Evolutionary conservation across 192 early-diverging fungal genomes (phyloP).

Genomic region (Podila minutissima): DNA sequence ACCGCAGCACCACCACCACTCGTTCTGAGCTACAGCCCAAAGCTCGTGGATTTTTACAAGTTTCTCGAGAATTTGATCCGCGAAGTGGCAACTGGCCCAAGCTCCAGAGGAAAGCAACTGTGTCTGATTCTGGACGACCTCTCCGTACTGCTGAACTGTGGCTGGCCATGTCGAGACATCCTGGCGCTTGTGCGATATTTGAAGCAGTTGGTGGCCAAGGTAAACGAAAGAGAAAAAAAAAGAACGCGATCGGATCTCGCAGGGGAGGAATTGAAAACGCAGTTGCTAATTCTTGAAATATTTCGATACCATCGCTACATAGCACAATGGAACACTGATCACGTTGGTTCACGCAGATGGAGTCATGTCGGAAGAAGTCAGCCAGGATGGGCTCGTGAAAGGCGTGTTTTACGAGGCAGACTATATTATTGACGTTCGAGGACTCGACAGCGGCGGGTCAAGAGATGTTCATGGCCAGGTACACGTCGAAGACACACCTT

Average conservation of each 20-base stretch:
- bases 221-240: not conserved
- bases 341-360: conserved; percentile 64
- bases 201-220: conserved; percentile 52
- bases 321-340: conserved; percentile 61
- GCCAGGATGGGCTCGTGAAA: conserved; percentile 60
- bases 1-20: conserved; percentile 19
- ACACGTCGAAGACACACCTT: not conserved
- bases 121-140: conserved; percentile 64
- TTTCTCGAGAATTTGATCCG: conserved; percentile 52
- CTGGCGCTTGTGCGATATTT: conserved; percentile 56
- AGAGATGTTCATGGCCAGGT: conserved; percentile 68
- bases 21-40: conserved; percentile 40
- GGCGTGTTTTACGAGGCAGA: conserved; percentile 58
- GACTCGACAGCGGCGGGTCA: conserved; percentile 61
- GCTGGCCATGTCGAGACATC: conserved; percentile 51
- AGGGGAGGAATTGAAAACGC: too few species aligned
- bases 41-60: conserved; percentile 27
- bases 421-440: conserved; percentile 58
- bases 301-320: not conserved
- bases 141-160: conserved; percentile 57
- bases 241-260: not conserved
- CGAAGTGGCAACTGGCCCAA: conserved; percentile 17
- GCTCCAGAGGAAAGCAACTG: conserved; percentile 35
- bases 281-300: too few species aligned
- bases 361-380: conserved; percentile 52